Conservation (phyloP, 805 yeast genomes). For the Lipomyces spencermartinsiae region DNA sequence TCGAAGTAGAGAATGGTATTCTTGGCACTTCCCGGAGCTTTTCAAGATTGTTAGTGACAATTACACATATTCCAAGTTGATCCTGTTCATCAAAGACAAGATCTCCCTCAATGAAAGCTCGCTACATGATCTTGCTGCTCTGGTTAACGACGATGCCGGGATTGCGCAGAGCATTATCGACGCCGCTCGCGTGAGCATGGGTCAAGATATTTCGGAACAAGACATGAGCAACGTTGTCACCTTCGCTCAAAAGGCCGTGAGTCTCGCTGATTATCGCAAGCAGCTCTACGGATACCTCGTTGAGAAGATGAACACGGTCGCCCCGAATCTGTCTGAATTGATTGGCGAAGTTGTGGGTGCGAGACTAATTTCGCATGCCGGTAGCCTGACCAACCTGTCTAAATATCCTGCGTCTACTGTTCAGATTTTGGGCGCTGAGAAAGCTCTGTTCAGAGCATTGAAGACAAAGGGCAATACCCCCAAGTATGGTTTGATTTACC, state of each 20-base stretch:
- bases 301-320: constrained; percentile 97
- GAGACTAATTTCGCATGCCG: constrained; percentile 96
- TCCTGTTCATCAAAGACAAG: constrained; percentile 85
- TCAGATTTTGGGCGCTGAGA: constrained; percentile 96
- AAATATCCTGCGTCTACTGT: constrained; percentile 99
- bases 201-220: constrained; percentile 94
- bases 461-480: constrained; percentile 98
- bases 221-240: constrained; percentile 91
- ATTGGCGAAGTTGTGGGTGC: constrained; percentile 99
- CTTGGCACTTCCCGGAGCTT: constrained; percentile 98
- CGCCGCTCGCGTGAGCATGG: constrained; percentile 97
- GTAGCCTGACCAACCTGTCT: constrained; percentile 93
- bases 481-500: constrained; percentile 93
- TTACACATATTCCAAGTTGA: constrained; percentile 82
- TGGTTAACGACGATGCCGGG: constrained; percentile 90
- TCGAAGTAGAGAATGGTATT: constrained; percentile 80
- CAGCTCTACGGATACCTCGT: constrained; percentile 83
- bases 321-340: constrained; percentile 94
- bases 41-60: constrained; percentile 91
- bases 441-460: constrained; percentile 88
- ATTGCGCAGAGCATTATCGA: constrained; percentile 89
- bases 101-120: constrained; percentile 62
- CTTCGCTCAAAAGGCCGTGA: constrained; percentile 92
- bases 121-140: constrained; percentile 88
- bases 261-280: constrained; percentile 87